Base-by-base conservation (phyloP, 805 yeast genomes). In the Candida fluviatilis region DNA sequence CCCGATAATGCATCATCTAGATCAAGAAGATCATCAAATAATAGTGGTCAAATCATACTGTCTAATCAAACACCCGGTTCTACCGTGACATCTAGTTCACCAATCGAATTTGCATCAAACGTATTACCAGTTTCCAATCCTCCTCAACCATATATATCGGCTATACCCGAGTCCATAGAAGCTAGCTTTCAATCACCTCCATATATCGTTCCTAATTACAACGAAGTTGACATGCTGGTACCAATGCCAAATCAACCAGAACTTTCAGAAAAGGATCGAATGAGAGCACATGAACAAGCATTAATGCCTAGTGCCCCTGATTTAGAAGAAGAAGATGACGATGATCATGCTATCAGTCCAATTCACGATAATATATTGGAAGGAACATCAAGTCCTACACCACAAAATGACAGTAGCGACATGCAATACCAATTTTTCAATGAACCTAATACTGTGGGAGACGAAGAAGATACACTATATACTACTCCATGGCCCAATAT, bases 251-350 rank as follows among this genome's bases (percentile, higher is more conserved):
- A 37, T 11, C 44, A 41, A 13, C 37, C 37, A 4, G 48, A 51
- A n/a, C 34, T 73, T 25, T 54, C 78, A 1, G 91, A 83, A 42
- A 83, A 84, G 53, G 82, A 81, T 43, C 50, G 70, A 12, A 55
- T 81, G 48, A 61, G 69, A 40, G 57, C 68, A 3, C 69, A 69
- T 34, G 90, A 82, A 52, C 71, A 73, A 33, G 73, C 83, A 4
- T 60, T 83, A 30, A 50, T 82, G 16, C 90, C 91, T 0, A 80
- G 87, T 2, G 82, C 60, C 23, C 72, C 72, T 18, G 54, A 52
- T 23, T 43, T 54, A 6, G 57, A 49, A 16, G 45, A 45, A 12
- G 45, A 45, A 12, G 57, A 40, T 14, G 40, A 36, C 5, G 56
- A 52, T 7, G 35, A 35, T 15, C 51, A 49, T 5, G 50, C 51